Percentiles rank a stretch among this genome's conserved stretches.
These are phyloP conservation scores for Russula griseocarnosa DNA, from an alignment of 768 basidiomycete species.

Conservation along the genomic window DNA sequence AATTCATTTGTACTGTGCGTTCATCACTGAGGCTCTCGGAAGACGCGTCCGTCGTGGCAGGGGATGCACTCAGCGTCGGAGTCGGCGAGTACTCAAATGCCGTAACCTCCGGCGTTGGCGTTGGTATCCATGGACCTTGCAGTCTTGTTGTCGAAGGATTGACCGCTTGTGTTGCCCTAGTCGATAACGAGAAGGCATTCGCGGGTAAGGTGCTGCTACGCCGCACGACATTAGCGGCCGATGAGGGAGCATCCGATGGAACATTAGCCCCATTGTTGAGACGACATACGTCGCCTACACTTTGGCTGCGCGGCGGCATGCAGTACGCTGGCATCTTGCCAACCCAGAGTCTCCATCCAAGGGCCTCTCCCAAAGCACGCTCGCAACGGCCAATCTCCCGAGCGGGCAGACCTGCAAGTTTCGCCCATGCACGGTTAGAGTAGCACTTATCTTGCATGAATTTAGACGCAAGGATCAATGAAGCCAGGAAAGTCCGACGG, in stretches of 20 bases:
- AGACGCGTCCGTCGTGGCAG: constrained; percentile 26
- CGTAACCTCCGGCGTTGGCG: constrained; percentile 18
- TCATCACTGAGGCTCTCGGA: constrained; percentile 26
- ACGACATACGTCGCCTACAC: constrained; percentile 11
- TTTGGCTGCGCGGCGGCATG: constrained; percentile 22
- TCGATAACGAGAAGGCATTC: neutral
- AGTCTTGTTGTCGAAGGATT: constrained; percentile 3
- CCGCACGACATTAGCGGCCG: neutral
- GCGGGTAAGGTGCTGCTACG: constrained; percentile 21
- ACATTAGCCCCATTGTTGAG: neutral
- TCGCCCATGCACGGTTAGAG: constrained; percentile 92
- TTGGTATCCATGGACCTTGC: constrained; percentile 18
- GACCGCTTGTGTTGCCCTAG: neutral
- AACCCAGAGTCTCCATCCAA: constrained; percentile 92
- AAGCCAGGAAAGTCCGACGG: constrained; percentile 81
- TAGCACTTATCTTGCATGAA: constrained; percentile 93
- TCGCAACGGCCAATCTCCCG: constrained; percentile 87
- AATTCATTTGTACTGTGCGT: constrained; percentile 27
- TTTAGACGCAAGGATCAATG: constrained; percentile 85
- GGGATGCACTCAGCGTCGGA: constrained; percentile 27
- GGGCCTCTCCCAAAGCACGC: constrained; percentile 77
- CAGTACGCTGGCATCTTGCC: constrained; percentile 51
- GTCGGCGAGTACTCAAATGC: constrained; percentile 26
- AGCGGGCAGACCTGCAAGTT: constrained; percentile 82
- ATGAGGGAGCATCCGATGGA: neutral